A percentile compares a stretch with the other conserved stretches of the same genome.
Evolutionary conservation across 2,329 filamentous ascomycete species (phyloP).

Genomic region (Alternaria brassicae): DNA sequence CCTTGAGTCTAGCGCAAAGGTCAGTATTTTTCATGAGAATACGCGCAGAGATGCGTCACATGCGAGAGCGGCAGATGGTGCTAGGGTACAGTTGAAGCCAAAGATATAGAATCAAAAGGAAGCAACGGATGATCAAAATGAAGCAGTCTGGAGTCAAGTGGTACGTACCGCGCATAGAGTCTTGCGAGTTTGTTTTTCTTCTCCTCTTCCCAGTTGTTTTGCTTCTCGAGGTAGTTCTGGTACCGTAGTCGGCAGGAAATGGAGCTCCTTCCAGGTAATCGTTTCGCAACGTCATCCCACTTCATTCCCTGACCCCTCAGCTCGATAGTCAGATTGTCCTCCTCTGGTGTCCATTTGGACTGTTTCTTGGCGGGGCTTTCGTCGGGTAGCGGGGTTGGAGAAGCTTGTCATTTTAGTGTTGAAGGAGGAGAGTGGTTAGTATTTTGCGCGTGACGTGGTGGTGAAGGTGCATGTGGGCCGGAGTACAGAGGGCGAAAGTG

Average conservation of each 20-base stretch:
- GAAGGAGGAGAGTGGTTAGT: conserved; percentile 46
- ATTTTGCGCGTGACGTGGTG: conserved; percentile 32
- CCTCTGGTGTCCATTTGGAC: conserved; percentile 94
- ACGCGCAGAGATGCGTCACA: conserved; percentile 12
- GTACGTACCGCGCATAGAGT: conserved; percentile 84
- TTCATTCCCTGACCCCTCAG: conserved; percentile 92
- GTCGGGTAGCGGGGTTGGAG: conserved; percentile 47
- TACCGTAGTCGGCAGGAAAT: conserved; percentile 96
- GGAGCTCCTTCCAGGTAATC: conserved; percentile 85
- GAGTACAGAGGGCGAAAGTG: conserved; percentile 50
- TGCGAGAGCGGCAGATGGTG: conserved; percentile 3
- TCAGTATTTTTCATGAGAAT: conserved; percentile 28
- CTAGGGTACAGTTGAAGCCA: conserved; percentile 8
- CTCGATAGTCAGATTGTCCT: conserved; percentile 93
- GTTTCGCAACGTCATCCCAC: conserved; percentile 97
- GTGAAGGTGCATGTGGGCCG: conserved; percentile 49
- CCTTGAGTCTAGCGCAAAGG: conserved; percentile 76
- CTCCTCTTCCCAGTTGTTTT: conserved; percentile 96
- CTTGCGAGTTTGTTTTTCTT: conserved; percentile 95
- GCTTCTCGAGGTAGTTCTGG: conserved; percentile 93
- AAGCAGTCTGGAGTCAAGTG: conserved; percentile 12
- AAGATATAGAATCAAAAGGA: conserved; percentile 8
- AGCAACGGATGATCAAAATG: conserved; percentile 4
- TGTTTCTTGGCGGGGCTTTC: conserved; percentile 61
- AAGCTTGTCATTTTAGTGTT: conserved; percentile 48